Evolutionary conservation across 371 early-diverging fungal species (phyloP).

Genomic region (Choanephora cucurbitarum): DNA sequence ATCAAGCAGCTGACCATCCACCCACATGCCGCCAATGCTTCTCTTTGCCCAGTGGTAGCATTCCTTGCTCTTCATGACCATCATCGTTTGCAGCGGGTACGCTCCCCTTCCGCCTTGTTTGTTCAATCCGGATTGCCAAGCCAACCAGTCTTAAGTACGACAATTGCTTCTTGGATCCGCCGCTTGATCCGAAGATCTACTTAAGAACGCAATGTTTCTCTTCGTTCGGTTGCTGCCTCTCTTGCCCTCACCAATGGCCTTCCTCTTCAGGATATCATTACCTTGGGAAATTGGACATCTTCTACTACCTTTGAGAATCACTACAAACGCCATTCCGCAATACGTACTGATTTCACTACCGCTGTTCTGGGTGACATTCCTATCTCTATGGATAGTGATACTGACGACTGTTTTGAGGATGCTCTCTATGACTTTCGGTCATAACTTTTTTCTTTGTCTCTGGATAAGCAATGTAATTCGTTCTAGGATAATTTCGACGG

Average conservation of each 20-base stretch:
- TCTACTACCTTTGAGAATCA: constrained; percentile 10
- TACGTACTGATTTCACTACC: constrained; percentile 2
- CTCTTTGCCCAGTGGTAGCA: not conserved
- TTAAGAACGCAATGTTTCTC: not conserved
- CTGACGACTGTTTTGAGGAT: too few species aligned
- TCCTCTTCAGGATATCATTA: constrained; percentile 9
- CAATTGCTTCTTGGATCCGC: constrained; percentile 6
- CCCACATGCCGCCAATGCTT: not conserved
- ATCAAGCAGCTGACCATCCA: constrained; percentile 3
- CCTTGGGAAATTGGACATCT: constrained; percentile 14
- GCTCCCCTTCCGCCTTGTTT: not conserved
- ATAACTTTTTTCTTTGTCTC: constrained; percentile 1
- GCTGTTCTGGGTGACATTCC: too few species aligned
- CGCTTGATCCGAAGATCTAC: constrained; percentile 2
- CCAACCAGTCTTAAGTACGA: not conserved
- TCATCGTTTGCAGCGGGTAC: not conserved
- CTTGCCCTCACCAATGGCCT: constrained; percentile 7
- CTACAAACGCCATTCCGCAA: constrained; percentile 7
- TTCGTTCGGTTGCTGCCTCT: constrained; percentile 7
- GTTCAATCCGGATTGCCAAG: not conserved
- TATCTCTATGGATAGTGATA: too few species aligned
- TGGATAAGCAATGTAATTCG: not conserved
- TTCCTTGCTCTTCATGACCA: not conserved
- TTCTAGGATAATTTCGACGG: too few species aligned
- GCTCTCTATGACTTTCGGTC: not conserved